Evolutionary conservation across 345 rosid species (phyloP).

Genomic region (Populus simonii): DNA sequence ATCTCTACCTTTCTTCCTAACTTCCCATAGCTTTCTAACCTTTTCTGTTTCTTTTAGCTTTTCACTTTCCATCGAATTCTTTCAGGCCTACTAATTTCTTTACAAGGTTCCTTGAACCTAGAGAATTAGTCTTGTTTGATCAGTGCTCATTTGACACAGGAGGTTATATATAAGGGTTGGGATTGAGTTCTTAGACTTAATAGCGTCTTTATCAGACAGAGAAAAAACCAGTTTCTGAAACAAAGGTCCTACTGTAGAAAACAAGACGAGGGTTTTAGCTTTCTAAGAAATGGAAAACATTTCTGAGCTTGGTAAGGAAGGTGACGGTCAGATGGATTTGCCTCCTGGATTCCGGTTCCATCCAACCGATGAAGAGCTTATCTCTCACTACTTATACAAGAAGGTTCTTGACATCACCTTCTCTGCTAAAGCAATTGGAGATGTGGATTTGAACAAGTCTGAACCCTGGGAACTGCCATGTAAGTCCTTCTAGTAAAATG

Average conservation of each 20-base stretch:
- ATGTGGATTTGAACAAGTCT: constrained; percentile 89
- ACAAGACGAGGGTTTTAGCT: constrained; percentile 32
- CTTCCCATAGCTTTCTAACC: constrained; percentile 28
- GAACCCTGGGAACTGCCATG: constrained; percentile 98
- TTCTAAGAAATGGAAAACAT: constrained; percentile 40
- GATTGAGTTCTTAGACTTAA: background rate
- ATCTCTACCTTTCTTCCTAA: constrained; percentile 31
- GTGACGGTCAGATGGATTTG: constrained; percentile 67
- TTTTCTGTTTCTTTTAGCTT: constrained; percentile 18
- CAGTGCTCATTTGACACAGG: constrained; percentile 1
- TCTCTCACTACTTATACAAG: constrained; percentile 65
- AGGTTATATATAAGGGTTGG: background rate
- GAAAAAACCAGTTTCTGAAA: background rate
- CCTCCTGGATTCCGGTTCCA: constrained; percentile 94
- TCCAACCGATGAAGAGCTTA: constrained; percentile 97
- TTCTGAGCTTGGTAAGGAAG: constrained; percentile 48
- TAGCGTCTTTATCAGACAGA: background rate
- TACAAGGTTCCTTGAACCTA: constrained; percentile 8
- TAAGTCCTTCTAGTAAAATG: constrained; percentile 27
- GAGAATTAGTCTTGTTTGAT: constrained; percentile 13
- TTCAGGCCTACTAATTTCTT: background rate
- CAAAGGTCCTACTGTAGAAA: background rate
- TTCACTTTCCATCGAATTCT: constrained; percentile 2
- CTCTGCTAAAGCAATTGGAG: constrained; percentile 74
- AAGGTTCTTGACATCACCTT: constrained; percentile 62